Evolutionary conservation across 2,329 filamentous ascomycete species (phyloP).

Genomic region (Plenodomus lindquistii): DNA sequence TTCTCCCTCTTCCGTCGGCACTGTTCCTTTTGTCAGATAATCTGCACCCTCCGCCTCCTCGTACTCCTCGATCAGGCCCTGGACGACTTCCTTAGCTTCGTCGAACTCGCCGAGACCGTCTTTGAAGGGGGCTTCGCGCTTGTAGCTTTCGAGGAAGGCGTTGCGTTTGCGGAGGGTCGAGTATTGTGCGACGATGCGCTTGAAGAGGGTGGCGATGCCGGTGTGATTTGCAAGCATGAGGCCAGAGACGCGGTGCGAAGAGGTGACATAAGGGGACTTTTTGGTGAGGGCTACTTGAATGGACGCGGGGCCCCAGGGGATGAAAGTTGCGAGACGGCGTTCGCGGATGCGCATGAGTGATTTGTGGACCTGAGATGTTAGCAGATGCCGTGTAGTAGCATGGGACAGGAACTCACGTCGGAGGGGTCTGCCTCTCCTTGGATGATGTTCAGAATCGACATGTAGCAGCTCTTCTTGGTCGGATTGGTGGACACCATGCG

Average conservation of each 20-base stretch:
- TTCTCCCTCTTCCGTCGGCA: conserved; percentile 42
- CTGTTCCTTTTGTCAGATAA: conserved; percentile 76
- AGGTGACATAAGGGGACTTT: conserved; percentile 92
- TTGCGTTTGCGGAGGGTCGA: conserved; percentile 94
- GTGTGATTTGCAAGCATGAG: conserved; percentile 99
- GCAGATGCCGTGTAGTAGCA: not conserved
- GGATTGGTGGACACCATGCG: conserved; percentile 97
- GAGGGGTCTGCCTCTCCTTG: conserved; percentile 98
- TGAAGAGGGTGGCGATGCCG: conserved; percentile 95
- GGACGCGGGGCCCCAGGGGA: conserved; percentile 96
- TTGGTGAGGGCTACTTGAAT: conserved; percentile 97
- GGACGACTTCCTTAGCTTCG: conserved; percentile 87
- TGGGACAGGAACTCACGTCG: conserved; percentile 60
- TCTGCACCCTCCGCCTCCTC: conserved; percentile 90
- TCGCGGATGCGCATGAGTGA: conserved; percentile 94
- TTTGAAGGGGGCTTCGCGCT: conserved; percentile 89
- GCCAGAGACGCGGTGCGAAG: conserved; percentile 91
- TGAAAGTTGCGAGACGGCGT: conserved; percentile 90
- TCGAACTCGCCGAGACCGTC: conserved; percentile 95
- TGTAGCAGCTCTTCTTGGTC: conserved; percentile 97
- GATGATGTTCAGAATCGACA: conserved; percentile 98
- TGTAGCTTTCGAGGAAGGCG: conserved; percentile 94
- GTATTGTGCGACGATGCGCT: conserved; percentile 89
- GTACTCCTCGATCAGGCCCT: conserved; percentile 90
- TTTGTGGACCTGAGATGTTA: conserved; percentile 73